Evolutionary conservation across 1,284 basidiomycete genomes (phyloP), one percentile per base, ranked within the genome.

Genomic region (Leccinum variabile): DNA sequence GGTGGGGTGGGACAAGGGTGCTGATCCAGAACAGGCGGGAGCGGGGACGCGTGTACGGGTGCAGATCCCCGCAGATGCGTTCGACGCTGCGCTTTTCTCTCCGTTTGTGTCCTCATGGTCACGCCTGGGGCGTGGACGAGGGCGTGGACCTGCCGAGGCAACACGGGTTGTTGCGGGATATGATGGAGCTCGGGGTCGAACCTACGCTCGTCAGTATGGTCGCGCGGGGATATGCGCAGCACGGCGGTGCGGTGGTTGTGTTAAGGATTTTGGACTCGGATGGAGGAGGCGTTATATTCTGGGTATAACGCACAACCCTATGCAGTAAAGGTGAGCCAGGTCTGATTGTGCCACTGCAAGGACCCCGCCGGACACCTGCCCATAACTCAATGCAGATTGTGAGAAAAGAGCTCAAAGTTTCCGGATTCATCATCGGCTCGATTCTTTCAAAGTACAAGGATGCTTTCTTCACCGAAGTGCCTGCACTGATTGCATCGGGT

Each of bases 1-100:
- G n/a, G 9, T 41, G 18, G 64, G 18, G 1, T 33, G 4, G 10
- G 33, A 35, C 11, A 11, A 35, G 11, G 33, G 33, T 33, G 11
- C 1, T 44, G 41, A n/a, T n/a, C 2, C 9, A 10, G 41, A 18
- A 7, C 53, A 28, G 10, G 3, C 35, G 8, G 54, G 52, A 41
- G 8, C 8, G 8, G 16, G 39, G 16, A n/a, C 16, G 1, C 37
- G 2, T 3, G 28, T 59, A 2, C 11, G 30, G 3, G 3, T 75
- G 46, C 44, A 64, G 18, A 41, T 75, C 2, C 57, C 72, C 33
- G 5, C 11, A 35, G 33, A 35, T 35, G 11, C 14, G 63, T 70
- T 54, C 44, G 70, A 75, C 33, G 62, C 67, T 0, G 72, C 64
- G 1, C 72, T 76, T 56, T 74, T 76, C 52, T 72, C 74, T 6